Evolutionary conservation across 768 basidiomycete species (phyloP), one percentile per base, ranked within the genome.

Genomic region (Obba rivulosa): DNA sequence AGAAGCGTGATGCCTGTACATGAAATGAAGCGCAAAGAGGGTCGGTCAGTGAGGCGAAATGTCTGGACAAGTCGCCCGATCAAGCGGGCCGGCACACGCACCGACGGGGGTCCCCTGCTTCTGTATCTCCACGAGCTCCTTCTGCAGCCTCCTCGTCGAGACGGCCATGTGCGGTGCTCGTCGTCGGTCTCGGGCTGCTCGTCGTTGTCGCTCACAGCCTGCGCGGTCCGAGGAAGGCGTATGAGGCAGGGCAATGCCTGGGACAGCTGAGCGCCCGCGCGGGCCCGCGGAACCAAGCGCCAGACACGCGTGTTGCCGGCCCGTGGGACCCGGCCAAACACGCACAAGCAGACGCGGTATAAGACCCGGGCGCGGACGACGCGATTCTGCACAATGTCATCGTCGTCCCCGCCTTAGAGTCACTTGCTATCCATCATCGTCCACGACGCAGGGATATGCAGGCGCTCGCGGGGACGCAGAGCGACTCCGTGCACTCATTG

Each of bases 121-220:
- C 41, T 78, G 69, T 47, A 89, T 82, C 58, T 88, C 87, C 39
- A 59, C 67, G 36, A 88, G 74, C 63, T 90, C 87, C 65, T 87
- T 90, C 50, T 75, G 72, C 41, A 90, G 70, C 56, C 87, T 75
- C 57, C 81, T 56, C 37, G 60, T 50, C 1, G 54, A 58, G 13
- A 58, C 51, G 4, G 56, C 48, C 56, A 57, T 57, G 14, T 10
- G 17, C 35, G 8, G 5, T 13, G 28, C 28, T 31, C 28, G 28
- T 13, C 28, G 28, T 31, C 13, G n/a, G n/a, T n/a, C n/a, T n/a
- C n/a, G n/a, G n/a, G n/a, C 28, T 31, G 5, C 28, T 31, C 28
- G 28, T 31, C 28, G 28, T 31, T 31, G 13, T 31, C 28, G 28
- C 28, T 31, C 7, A 7, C 28, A 13, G 28, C 7, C 28, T 7